Evolutionary conservation across 1,139 yeast genomes (phyloP).

Genomic region (Pneumocystis jirovecii): DNA sequence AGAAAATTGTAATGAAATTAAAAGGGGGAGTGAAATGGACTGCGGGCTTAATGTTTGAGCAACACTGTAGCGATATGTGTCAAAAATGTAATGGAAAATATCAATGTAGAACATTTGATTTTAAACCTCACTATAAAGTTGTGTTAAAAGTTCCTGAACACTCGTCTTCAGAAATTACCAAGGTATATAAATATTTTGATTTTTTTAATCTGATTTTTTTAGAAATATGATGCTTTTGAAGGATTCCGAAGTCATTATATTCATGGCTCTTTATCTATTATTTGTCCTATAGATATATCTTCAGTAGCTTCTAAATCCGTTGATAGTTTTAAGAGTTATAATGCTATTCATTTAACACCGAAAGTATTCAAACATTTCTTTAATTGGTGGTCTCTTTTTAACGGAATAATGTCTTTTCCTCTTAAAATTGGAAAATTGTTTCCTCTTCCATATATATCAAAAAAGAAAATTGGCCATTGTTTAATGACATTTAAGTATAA

Average conservation of each 20-base stretch:
- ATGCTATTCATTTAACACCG: constrained; percentile 67
- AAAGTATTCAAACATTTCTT: constrained; percentile 50
- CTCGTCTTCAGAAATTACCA: constrained; percentile 22
- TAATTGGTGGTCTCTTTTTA: constrained; percentile 71
- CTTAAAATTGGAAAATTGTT: constrained; percentile 59
- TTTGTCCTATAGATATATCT: constrained; percentile 30
- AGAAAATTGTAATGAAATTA: constrained; percentile 41
- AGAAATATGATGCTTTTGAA: constrained; percentile 53
- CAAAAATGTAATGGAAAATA: constrained; percentile 13
- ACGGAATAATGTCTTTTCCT: constrained; percentile 58
- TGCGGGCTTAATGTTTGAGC: constrained; percentile 36
- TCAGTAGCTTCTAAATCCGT: constrained; percentile 7
- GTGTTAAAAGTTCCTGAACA: constrained; percentile 48
- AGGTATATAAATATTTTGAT: constrained; percentile 19
- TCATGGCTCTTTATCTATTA: constrained; percentile 60
- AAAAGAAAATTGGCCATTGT: constrained; percentile 60
- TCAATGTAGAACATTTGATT: constrained; percentile 33
- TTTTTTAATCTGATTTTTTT: constrained; percentile 7
- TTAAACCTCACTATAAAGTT: constrained; percentile 59
- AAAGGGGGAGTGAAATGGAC: constrained; percentile 37
- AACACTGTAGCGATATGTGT: constrained; percentile 21
- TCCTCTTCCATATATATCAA: constrained; percentile 26
- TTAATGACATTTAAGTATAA: constrained; percentile 69
- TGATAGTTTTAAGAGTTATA: constrained; percentile 32
- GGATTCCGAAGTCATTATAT: constrained; percentile 69